phyloP scores from a whole-genome alignment of 345 rosid species.

The Lagerstroemia speciosa region DNA sequence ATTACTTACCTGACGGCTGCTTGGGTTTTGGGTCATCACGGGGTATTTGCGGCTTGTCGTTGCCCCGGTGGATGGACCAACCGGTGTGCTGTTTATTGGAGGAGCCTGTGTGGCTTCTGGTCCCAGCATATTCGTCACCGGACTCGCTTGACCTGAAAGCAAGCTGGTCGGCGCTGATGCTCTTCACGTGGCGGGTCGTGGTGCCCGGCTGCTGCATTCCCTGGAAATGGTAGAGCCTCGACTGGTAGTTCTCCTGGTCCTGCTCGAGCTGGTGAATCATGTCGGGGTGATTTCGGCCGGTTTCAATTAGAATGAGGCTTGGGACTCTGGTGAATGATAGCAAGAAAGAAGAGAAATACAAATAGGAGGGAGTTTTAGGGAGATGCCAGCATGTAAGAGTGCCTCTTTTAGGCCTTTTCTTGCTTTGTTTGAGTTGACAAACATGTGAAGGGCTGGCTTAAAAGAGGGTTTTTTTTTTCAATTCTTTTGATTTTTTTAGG shows the following conservation, averaged over 20 bases:
- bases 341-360: background rate
- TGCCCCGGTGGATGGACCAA: constrained; percentile 7
- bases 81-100: constrained; percentile 18
- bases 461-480: background rate
- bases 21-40: constrained; percentile 15
- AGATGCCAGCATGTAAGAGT: no score
- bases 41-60: constrained; percentile 12
- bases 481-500: no score
- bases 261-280: constrained; percentile 43
- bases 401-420: background rate
- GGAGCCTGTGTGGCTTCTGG: constrained; percentile 15
- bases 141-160: constrained; percentile 19
- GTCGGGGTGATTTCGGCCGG: no score
- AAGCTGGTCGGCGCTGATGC: constrained; percentile 32
- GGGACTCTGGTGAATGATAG: background rate
- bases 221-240: constrained; percentile 51
- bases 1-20: constrained; percentile 18
- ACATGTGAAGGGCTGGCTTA: background rate
- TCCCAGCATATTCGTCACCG: constrained; percentile 14
- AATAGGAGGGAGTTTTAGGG: background rate
- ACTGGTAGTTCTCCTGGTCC: constrained; percentile 39
- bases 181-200: constrained; percentile 34
- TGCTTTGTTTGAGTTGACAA: background rate
- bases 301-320: no score
- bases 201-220: constrained; percentile 28